A percentile compares a stretch with the other conserved stretches of the same genome.
Conservation (phyloP, 2,329 filamentous ascomycete genomes). For the Tolypocladium inflatum region DNA sequence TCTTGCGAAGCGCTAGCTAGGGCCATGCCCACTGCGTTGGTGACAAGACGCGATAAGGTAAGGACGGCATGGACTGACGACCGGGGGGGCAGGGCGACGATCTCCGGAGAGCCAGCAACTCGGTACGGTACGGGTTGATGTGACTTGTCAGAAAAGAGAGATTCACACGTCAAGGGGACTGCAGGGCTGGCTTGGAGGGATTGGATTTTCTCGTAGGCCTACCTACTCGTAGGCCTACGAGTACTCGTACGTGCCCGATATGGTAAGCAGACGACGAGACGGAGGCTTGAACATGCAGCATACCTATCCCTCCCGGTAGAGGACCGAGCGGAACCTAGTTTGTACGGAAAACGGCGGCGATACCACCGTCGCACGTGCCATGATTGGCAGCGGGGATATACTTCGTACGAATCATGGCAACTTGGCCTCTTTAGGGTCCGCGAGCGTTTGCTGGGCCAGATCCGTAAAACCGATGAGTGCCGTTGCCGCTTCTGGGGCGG, state of each 20-base stretch:
- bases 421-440: not conserved
- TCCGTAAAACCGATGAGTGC: not conserved
- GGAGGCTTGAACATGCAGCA: not conserved
- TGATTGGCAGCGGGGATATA: not conserved
- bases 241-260: too few species aligned
- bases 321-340: not conserved
- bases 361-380: not conserved
- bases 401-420: not conserved
- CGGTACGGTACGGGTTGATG: not conserved
- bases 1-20: not conserved
- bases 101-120: not conserved
- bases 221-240: not conserved
- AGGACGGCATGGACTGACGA: not conserved
- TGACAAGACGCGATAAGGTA: not conserved
- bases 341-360: not conserved
- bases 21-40: not conserved
- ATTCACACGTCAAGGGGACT: too few species aligned
- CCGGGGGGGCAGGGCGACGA: not conserved
- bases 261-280: not conserved
- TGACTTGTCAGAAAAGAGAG: not conserved
- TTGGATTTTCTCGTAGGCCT: not conserved
- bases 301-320: not conserved
- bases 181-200: not conserved
- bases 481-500: not conserved
- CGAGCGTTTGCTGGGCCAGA: not conserved